These are phyloP conservation scores for Ichthyophthirius multifiliis DNA, from an alignment of 169 alveolate genomes.

Conservation along the genomic window DNA sequence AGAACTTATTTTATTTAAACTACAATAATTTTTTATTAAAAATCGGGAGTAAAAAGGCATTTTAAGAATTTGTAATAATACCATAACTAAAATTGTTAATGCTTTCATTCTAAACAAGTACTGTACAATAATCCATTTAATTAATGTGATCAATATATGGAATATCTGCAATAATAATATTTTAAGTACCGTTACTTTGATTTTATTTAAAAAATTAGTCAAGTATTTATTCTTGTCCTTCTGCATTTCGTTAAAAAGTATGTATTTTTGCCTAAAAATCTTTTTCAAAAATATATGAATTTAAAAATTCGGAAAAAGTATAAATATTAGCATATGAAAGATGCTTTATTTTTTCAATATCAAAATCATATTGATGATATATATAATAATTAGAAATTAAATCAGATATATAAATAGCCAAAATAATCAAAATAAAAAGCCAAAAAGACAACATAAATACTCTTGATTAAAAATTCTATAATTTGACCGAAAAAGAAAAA, in stretches of 20 bases:
- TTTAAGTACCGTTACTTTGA: background rate
- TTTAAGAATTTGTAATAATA: background rate
- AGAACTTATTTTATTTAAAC: background rate
- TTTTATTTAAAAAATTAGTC: background rate
- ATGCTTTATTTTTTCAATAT: background rate
- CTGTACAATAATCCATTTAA: background rate
- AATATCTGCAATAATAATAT: background rate
- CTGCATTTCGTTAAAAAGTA: background rate
- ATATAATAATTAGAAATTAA: background rate
- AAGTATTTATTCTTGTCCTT: background rate
- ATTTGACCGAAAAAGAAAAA: background rate
- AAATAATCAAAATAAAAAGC: background rate
- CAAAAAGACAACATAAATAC: background rate
- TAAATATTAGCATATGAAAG: background rate
- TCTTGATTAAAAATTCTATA: background rate
- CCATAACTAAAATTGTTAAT: background rate
- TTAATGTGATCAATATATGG: background rate
- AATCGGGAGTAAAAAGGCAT: too few relatives aligned
- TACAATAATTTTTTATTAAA: too few relatives aligned
- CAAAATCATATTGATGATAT: background rate
- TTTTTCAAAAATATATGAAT: background rate
- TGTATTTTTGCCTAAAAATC: background rate
- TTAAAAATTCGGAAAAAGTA: background rate
- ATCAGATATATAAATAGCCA: background rate
- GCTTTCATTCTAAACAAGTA: background rate